A percentile compares a stretch with the other conserved stretches of the same genome.
phyloP scores from a whole-genome alignment of 495 filamentous ascomycete species.

The Trichoderma orchidacearum region DNA sequence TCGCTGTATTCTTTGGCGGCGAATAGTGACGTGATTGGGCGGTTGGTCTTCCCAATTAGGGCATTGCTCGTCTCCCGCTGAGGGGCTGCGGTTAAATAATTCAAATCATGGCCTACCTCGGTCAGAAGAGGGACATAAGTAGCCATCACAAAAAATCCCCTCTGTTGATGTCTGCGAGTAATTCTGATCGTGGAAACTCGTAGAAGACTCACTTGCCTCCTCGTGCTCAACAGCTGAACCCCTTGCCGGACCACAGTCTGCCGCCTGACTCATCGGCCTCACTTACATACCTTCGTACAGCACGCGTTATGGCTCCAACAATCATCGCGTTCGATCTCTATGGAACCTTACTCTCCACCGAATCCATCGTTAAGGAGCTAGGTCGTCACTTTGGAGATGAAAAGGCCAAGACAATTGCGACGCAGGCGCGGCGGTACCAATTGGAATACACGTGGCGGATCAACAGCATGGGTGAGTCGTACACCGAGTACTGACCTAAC shows the following conservation, averaged over 20 bases:
- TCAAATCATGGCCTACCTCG: neutral
- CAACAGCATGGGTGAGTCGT: conserved; percentile 58
- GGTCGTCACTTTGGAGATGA: conserved; percentile 37
- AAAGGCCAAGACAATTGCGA: conserved; percentile 39
- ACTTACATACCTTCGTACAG: neutral
- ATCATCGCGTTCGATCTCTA: conserved; percentile 66
- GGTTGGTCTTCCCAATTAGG: neutral
- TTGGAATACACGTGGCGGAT: conserved; percentile 75
- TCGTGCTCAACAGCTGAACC: neutral
- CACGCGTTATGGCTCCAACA: conserved; percentile 8
- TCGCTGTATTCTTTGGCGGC: neutral
- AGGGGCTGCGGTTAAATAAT: neutral
- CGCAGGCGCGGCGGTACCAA: conserved; percentile 41
- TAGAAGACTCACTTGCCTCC: neutral
- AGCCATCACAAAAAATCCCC: too few species aligned
- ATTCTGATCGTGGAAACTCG: neutral
- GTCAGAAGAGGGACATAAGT: neutral
- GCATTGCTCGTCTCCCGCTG: neutral
- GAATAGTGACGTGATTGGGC: neutral
- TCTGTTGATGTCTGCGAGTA: too few species aligned
- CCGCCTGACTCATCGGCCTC: neutral
- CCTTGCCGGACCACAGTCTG: neutral
- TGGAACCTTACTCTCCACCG: conserved; percentile 58
- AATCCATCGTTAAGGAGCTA: conserved; percentile 45
- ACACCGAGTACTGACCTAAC: neutral